These are phyloP conservation scores for Trichoderma reesei DNA, from an alignment of 495 filamentous ascomycete genomes.

Conservation along the genomic window DNA sequence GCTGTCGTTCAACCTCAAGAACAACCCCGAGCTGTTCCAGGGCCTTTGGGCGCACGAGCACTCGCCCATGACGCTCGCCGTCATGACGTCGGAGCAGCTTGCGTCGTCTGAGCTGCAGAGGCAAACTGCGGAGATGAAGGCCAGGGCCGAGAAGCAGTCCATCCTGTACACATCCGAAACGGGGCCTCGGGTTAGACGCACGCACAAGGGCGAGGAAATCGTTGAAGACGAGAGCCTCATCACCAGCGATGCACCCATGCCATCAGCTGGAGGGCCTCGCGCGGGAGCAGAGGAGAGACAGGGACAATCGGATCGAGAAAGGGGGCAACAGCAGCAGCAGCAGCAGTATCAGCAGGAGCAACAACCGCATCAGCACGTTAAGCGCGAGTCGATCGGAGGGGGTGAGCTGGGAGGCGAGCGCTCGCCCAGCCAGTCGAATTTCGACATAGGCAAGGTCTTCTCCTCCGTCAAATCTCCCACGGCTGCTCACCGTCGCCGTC, in stretches of 20 bases:
- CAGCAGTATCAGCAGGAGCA: conserved; percentile 13
- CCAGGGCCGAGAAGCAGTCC: conserved; percentile 70
- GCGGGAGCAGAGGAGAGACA: conserved; percentile 10
- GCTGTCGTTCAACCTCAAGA: conserved; percentile 74
- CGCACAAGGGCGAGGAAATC: conserved; percentile 91
- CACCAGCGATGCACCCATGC: conserved; percentile 10
- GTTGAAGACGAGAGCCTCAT: conserved; percentile 53
- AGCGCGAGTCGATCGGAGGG: conserved; percentile 4
- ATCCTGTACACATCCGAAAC: conserved; percentile 69
- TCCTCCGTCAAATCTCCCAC: conserved; percentile 54
- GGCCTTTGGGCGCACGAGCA: conserved; percentile 62
- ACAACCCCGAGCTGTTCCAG: conserved; percentile 67
- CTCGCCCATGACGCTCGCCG: conserved; percentile 60
- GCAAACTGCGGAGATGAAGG: conserved; percentile 61
- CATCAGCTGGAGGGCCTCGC: not conserved
- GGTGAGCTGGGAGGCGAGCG: conserved; percentile 27
- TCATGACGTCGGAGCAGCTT: conserved; percentile 82
- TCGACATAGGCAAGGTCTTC: conserved; percentile 65
- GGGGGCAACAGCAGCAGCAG: conserved; percentile 21
- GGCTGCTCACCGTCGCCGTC: conserved; percentile 32
- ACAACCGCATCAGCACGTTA: conserved; percentile 5
- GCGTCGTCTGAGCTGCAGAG: conserved; percentile 81
- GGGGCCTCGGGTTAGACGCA: conserved; percentile 73
- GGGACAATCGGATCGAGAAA: not conserved
- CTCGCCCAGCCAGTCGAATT: conserved; percentile 40